phyloP scores from a whole-genome alignment of 257 asterid species.

The Solanum commersonii region DNA sequence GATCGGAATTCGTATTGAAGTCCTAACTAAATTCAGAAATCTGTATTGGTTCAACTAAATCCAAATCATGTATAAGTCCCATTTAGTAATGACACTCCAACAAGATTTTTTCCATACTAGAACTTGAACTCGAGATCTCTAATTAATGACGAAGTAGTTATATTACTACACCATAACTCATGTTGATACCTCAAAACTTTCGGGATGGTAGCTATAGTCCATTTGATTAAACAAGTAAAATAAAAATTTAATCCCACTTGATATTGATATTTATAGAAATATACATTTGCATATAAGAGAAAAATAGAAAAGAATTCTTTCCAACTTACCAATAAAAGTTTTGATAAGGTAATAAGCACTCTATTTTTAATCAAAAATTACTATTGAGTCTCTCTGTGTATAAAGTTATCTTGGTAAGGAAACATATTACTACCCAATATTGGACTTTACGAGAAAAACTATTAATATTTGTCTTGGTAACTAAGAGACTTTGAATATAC shows the following conservation, averaged over 20 bases:
- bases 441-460: background rate
- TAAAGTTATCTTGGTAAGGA: background rate
- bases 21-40: too few species aligned
- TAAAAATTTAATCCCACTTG: background rate
- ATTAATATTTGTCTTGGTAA: background rate
- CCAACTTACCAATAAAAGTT: too few species aligned
- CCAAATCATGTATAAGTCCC: background rate
- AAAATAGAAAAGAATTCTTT: background rate
- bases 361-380: too few species aligned
- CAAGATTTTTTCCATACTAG: too few species aligned
- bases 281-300: background rate
- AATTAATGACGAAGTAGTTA: too few species aligned
- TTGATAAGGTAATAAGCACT: too few species aligned
- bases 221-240: background rate
- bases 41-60: background rate
- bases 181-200: background rate
- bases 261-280: too few species aligned
- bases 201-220: background rate
- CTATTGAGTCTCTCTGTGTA: background rate
- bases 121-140: background rate
- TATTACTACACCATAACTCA: background rate
- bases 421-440: background rate
- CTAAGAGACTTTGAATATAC: background rate
- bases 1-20: too few species aligned
- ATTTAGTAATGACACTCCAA: background rate